Conservation (phyloP, 768 basidiomycete genomes). For the Podaxis carcinomalis region DNA sequence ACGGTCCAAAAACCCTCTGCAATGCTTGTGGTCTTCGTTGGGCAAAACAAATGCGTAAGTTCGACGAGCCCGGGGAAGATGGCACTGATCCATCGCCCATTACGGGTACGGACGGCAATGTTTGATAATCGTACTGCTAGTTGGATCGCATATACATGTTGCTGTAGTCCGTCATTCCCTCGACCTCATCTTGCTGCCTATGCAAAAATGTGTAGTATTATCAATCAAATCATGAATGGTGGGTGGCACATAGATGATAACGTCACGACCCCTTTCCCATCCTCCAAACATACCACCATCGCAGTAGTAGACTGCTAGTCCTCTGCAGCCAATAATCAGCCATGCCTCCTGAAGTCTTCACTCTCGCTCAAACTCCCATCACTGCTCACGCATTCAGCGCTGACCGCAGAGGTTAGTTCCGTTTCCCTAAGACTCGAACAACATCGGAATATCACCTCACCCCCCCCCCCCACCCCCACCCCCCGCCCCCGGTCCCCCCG, state of each 20-base stretch:
- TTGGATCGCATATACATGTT: background rate
- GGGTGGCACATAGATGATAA: background rate
- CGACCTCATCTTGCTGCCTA: background rate
- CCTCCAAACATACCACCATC: conserved; percentile 9
- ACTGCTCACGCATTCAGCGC: conserved; percentile 90
- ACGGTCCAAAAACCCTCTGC: conserved; percentile 96
- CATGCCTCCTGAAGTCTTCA: conserved; percentile 72
- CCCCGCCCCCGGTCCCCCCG: too few relatives aligned
- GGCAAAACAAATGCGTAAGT: conserved; percentile 65
- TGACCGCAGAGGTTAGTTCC: conserved; percentile 73
- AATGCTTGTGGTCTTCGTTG: conserved; percentile 94
- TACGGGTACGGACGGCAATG: background rate
- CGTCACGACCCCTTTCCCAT: background rate
- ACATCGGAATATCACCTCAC: background rate
- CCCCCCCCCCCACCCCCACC: too few relatives aligned
- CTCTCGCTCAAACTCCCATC: conserved; percentile 77
- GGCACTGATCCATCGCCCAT: background rate
- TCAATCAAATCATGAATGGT: background rate
- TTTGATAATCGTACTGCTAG: background rate
- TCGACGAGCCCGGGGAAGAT: conserved; percentile 28
- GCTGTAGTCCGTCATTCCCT: background rate
- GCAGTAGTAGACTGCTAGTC: conserved; percentile 89
- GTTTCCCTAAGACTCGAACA: background rate
- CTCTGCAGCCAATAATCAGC: conserved; percentile 36
- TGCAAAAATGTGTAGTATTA: background rate